phyloP scores from a whole-genome alignment of 371 early-diverging fungal genomes.

The Mucor ambiguus region DNA sequence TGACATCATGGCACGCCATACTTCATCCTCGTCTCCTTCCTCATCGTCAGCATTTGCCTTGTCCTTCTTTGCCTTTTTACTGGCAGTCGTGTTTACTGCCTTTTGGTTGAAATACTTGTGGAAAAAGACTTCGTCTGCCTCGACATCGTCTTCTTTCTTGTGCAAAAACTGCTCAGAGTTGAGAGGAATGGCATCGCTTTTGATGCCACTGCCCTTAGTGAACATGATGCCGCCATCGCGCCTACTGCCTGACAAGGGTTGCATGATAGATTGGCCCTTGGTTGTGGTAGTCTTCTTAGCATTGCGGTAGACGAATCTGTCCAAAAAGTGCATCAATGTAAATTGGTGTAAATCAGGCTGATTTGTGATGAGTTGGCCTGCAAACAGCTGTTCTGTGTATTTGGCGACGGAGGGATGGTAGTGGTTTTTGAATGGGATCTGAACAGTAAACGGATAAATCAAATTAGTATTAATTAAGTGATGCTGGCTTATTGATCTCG shows the following conservation, averaged over 20 bases:
- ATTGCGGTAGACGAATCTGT: slow-evolving; percentile 94
- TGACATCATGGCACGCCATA: slow-evolving; percentile 74
- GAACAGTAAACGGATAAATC: neutral
- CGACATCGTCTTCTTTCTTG: slow-evolving; percentile 57
- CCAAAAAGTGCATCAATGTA: slow-evolving; percentile 92
- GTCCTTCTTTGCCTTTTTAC: slow-evolving; percentile 39
- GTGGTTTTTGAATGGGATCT: slow-evolving; percentile 73
- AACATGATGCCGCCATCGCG: slow-evolving; percentile 52
- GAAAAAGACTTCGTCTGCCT: slow-evolving; percentile 81
- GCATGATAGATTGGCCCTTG: slow-evolving; percentile 66
- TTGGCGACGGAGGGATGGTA: slow-evolving; percentile 92
- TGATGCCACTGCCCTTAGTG: slow-evolving; percentile 42
- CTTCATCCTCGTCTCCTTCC: slow-evolving; percentile 63
- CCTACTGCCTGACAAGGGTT: slow-evolving; percentile 49
- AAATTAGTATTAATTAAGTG: neutral
- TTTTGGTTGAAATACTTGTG: slow-evolving; percentile 78
- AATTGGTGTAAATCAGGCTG: slow-evolving; percentile 89
- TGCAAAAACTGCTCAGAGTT: slow-evolving; percentile 67
- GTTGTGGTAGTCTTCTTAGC: slow-evolving; percentile 73
- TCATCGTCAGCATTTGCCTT: slow-evolving; percentile 45
- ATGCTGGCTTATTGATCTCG: neutral
- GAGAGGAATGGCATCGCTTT: slow-evolving; percentile 41
- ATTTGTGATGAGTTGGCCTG: slow-evolving; percentile 68
- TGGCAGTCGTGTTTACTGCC: slow-evolving; percentile 30
- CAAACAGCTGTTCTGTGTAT: slow-evolving; percentile 76